phyloP scores from a whole-genome alignment of 306 rosid species.

The Carpinus fangiana region DNA sequence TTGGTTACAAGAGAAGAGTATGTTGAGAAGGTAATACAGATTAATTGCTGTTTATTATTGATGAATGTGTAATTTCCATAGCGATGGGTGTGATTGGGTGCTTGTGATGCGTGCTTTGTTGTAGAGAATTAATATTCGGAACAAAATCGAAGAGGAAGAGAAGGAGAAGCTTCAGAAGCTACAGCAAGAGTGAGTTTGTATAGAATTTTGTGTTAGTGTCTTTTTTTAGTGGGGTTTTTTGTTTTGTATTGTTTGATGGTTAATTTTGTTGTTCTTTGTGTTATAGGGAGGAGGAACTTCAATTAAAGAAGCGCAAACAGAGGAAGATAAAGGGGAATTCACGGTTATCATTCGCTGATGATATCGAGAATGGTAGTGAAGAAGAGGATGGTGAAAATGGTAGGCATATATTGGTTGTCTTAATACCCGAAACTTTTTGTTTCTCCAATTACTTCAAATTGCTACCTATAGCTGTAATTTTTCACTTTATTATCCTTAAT shows the following conservation, averaged over 20 bases:
- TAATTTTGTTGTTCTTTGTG: background rate
- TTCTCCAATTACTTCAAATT: background rate
- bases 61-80: background rate
- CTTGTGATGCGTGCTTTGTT: slow-evolving; percentile 15
- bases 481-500: background rate
- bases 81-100: background rate
- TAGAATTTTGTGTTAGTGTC: background rate
- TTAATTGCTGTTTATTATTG: background rate
- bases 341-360: slow-evolving; percentile 84
- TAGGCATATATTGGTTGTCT: slow-evolving; percentile 23
- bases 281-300: slow-evolving; percentile 85
- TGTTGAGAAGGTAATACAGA: slow-evolving; percentile 75
- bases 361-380: slow-evolving; percentile 69
- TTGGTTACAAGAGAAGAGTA: slow-evolving; percentile 90
- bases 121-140: slow-evolving; percentile 88
- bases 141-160: slow-evolving; percentile 96
- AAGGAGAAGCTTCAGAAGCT: slow-evolving; percentile 96
- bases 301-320: slow-evolving; percentile 78
- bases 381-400: slow-evolving; percentile 63
- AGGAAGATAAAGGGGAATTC: slow-evolving; percentile 87
- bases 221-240: background rate
- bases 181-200: slow-evolving; percentile 71
- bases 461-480: background rate
- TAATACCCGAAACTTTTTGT: background rate
- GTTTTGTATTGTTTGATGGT: background rate